A percentile compares a stretch with the other conserved stretches of the same genome.
Evolutionary conservation across 306 rosid species (phyloP).

Genomic region (Quercus robur): DNA sequence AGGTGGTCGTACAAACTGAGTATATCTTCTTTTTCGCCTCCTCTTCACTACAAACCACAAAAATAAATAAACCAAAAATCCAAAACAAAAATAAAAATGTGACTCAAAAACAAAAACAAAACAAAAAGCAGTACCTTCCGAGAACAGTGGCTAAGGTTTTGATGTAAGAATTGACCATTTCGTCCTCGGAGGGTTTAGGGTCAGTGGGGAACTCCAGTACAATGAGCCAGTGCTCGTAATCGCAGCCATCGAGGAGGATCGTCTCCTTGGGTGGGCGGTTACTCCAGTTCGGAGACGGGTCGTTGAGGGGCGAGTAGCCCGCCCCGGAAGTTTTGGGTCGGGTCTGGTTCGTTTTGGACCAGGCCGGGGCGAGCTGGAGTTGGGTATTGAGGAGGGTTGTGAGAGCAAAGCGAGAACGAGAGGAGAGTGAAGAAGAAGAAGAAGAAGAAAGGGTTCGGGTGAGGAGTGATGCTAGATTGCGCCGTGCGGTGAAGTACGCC

Average conservation of each 20-base stretch:
- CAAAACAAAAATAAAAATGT: not conserved
- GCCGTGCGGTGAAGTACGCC: conserved; percentile 64
- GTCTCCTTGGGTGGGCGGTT: conserved; percentile 90
- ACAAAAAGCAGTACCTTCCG: conserved; percentile 51
- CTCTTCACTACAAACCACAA: conserved; percentile 58
- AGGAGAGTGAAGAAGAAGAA: conserved; percentile 3
- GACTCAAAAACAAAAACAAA: not conserved
- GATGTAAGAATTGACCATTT: conserved; percentile 72
- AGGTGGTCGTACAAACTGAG: conserved; percentile 68
- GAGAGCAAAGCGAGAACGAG: conserved; percentile 44
- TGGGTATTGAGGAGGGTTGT: conserved; percentile 37
- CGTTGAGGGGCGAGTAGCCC: conserved; percentile 77
- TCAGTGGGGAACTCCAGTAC: conserved; percentile 67
- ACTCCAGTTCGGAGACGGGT: conserved; percentile 88
- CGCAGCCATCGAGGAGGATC: conserved; percentile 90
- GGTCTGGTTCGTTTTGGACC: conserved; percentile 15
- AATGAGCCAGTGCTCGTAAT: conserved; percentile 92
- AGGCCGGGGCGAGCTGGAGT: conserved; percentile 19
- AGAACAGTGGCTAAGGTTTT: conserved; percentile 71
- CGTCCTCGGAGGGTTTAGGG: conserved; percentile 77
- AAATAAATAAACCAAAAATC: not conserved
- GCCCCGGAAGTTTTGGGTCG: conserved; percentile 58
- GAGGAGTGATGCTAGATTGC: conserved; percentile 45
- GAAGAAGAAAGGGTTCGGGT: conserved; percentile 32
- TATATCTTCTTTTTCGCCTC: conserved; percentile 90